Conservation (phyloP, 805 yeast genomes). For the Torulaspora delbrueckii region DNA sequence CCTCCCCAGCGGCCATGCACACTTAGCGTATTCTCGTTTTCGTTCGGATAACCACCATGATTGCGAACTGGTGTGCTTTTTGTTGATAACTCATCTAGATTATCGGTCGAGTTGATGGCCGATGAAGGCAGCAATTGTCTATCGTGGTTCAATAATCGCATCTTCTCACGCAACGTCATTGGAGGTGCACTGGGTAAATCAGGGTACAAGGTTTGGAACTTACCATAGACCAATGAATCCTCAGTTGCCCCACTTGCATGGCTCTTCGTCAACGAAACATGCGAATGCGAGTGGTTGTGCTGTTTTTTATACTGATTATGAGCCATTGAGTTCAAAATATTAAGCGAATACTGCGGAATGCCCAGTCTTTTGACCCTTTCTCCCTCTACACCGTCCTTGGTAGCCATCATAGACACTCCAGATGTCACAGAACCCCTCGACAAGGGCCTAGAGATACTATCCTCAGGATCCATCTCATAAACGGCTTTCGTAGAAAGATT, state of each 20-base stretch:
- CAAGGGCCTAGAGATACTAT: constrained; percentile 47
- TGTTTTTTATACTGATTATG: constrained; percentile 15
- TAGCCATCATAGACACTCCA: constrained; percentile 67
- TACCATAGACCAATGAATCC: constrained; percentile 5
- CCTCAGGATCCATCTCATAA: constrained; percentile 25
- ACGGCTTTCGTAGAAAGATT: constrained; percentile 21
- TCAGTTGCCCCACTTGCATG: constrained; percentile 4
- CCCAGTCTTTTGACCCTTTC: constrained; percentile 45
- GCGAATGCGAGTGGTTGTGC: constrained; percentile 9
- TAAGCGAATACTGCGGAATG: constrained; percentile 39
- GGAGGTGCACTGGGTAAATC: constrained; percentile 36
- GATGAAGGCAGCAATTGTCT: constrained; percentile 5
- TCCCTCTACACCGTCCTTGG: constrained; percentile 71
- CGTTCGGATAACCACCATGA: constrained; percentile 4
- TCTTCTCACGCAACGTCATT: constrained; percentile 43
- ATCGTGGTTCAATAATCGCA: constrained; percentile 38
- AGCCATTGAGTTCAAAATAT: constrained; percentile 36
- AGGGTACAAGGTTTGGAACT: constrained; percentile 11
- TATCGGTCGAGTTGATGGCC: constrained; percentile 7
- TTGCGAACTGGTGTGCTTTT: constrained; percentile 2
- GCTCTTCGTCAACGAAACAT: constrained; percentile 3
- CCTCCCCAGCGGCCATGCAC: constrained; percentile 3
- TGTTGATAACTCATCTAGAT: constrained; percentile 5
- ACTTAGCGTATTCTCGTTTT: constrained; percentile 2
- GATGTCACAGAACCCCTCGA: constrained; percentile 61